Evolutionary conservation across 2,329 filamentous ascomycete genomes (phyloP).

Genomic region (Neurospora sp.): DNA sequence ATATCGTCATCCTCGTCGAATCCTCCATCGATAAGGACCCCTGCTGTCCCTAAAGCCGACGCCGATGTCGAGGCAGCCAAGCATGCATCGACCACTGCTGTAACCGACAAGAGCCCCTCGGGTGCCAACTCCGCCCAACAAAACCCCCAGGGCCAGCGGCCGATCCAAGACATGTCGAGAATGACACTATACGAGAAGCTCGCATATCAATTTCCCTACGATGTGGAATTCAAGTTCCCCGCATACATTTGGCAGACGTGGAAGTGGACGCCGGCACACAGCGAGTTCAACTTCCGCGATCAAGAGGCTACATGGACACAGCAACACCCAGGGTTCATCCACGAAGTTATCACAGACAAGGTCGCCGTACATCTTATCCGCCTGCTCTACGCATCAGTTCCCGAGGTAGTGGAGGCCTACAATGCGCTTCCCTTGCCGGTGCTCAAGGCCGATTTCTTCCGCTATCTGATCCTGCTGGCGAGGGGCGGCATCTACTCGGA

Average conservation of each 20-base stretch:
- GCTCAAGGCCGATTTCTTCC: constrained; percentile 71
- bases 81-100: constrained; percentile 16
- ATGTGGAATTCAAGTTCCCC: constrained; percentile 79
- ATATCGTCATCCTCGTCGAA: constrained; percentile 44
- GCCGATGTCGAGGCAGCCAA: constrained; percentile 13
- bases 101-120: constrained; percentile 5
- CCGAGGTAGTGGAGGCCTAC: constrained; percentile 72
- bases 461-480: constrained; percentile 58
- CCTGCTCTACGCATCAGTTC: constrained; percentile 76
- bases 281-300: constrained; percentile 70
- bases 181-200: constrained; percentile 73
- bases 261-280: constrained; percentile 74
- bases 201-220: constrained; percentile 89
- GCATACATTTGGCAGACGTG: constrained; percentile 99
- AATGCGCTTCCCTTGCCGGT: constrained; percentile 62
- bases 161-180: constrained; percentile 59
- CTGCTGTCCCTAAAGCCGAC: constrained; percentile 17
- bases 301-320: constrained; percentile 85
- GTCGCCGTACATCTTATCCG: constrained; percentile 73
- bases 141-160: constrained; percentile 38
- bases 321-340: constrained; percentile 81
- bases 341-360: constrained; percentile 92
- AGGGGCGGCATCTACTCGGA: constrained; percentile 68
- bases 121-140: constrained; percentile 13
- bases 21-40: constrained; percentile 25